These are phyloP conservation scores for Boletus rufocinnamomeus DNA, from an alignment of 768 basidiomycete species.

Conservation along the genomic window DNA sequence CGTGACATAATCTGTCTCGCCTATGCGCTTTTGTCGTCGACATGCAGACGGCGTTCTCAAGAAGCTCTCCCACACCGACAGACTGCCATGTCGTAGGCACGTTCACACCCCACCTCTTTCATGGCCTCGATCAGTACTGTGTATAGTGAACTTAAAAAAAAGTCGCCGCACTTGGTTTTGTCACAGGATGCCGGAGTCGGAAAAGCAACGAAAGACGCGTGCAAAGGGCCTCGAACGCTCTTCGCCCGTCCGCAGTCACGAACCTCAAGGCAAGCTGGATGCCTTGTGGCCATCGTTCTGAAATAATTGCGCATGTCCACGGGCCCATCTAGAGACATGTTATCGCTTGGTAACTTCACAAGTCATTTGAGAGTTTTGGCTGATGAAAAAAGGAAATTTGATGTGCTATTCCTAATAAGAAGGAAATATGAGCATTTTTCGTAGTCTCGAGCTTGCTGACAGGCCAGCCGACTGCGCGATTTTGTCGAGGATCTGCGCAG, in stretches of 20 bases:
- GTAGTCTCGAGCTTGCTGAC: background rate
- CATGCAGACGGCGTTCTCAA: slow-evolving; percentile 29
- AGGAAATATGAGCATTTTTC: background rate
- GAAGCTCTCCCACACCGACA: slow-evolving; percentile 30
- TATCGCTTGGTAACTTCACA: background rate
- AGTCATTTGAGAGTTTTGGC: background rate
- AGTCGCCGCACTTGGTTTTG: slow-evolving; percentile 3
- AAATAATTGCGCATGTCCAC: slow-evolving; percentile 9
- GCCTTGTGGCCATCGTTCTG: slow-evolving; percentile 17
- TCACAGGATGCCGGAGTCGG: background rate
- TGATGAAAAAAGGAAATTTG: background rate
- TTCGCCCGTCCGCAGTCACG: slow-evolving; percentile 1
- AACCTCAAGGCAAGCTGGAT: background rate
- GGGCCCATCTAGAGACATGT: background rate
- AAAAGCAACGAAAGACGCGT: background rate
- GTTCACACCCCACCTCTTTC: slow-evolving; percentile 34
- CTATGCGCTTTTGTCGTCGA: slow-evolving; percentile 24
- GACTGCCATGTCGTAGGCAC: slow-evolving; percentile 25
- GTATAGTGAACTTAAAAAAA: slow-evolving; percentile 30
- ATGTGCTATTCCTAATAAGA: background rate
- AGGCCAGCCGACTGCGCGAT: background rate
- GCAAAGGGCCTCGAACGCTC: slow-evolving; percentile 8
- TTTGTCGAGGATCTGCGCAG: slow-evolving; percentile 21
- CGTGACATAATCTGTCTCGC: slow-evolving; percentile 32
- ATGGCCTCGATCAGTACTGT: slow-evolving; percentile 23